Evolutionary conservation across 1,284 basidiomycete genomes (phyloP), one percentile per base, ranked within the genome.

Genomic region (Coniferiporia weirii): DNA sequence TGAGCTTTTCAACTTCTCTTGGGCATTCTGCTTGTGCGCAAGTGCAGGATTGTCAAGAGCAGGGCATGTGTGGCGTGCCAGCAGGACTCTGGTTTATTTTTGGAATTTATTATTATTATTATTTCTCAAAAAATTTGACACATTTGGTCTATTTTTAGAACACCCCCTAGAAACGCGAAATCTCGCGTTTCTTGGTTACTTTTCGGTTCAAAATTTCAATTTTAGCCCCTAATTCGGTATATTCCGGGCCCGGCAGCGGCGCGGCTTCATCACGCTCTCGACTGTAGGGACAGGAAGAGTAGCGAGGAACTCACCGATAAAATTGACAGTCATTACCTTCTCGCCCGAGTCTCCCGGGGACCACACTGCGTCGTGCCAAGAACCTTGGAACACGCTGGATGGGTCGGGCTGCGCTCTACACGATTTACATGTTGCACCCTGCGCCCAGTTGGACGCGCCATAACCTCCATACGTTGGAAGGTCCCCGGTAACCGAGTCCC

Each of bases 361-460:
- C 12, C 38, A 52, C 3, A 56, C 58, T 8, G 61, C 35, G 38
- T 55, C 52, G 43, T 68, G 66, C 66, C 66, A 68, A 10, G 64
- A 64, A 1, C 61, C 53, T 19, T 64, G 54, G 47, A 60, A 65
- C 1, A 55, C 45, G 15, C 60, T 34, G 2, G 47, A 17, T 3
- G 43, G n/a, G 34, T 64, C 51, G 10, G 61, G 57, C 32, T 63
- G 52, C n/a, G 57, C 51, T n/a, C 15, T 46, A 40, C 65, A 66
- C 12, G 20, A 55, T 1, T 55, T 13, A 44, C 66, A 67, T 12
- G 36, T 49, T 9, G 60, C 36, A 0, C 66, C 66, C 48, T 67
- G 63, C 1, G 54, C 52, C 65, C 66, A 67, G 6, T n/a, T 27
- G 3, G 17, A 27, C 10, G 27, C 15, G 6, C 47, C 44, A 3